Percentiles rank a stretch among this genome's conserved stretches.
These are phyloP conservation scores for Cyberlindnera bimundalis DNA, from an alignment of 805 yeast species.

Conservation along the genomic window DNA sequence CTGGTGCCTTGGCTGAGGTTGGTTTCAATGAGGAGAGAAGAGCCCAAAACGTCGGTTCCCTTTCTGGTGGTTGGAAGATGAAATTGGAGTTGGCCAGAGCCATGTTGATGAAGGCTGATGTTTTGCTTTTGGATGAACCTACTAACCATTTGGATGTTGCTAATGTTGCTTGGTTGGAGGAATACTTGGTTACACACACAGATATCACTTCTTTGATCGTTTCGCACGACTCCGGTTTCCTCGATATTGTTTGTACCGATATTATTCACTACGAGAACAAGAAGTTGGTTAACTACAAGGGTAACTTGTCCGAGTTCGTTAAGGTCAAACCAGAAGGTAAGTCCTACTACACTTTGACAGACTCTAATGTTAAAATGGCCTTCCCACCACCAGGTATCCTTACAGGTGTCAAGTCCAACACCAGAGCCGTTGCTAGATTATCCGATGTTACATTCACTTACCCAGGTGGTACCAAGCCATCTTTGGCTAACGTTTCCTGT, in stretches of 20 bases:
- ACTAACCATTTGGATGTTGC: conserved; percentile 95
- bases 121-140: conserved; percentile 92
- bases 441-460: conserved; percentile 80
- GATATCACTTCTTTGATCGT: conserved; percentile 93
- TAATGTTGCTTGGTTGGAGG: conserved; percentile 91
- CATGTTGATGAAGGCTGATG: conserved; percentile 96
- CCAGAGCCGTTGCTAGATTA: conserved; percentile 91
- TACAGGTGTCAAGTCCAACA: conserved; percentile 94
- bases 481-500: conserved; percentile 74
- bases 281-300: conserved; percentile 92
- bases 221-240: conserved; percentile 96
- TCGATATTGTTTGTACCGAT: conserved; percentile 94
- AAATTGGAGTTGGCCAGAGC: conserved; percentile 98
- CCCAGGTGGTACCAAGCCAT: conserved; percentile 87
- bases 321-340: conserved; percentile 93
- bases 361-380: conserved; percentile 90
- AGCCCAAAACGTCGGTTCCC: conserved; percentile 85
- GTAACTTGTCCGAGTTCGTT: conserved; percentile 91
- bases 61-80: conserved; percentile 99
- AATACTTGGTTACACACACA: conserved; percentile 75
- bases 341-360: conserved; percentile 90
- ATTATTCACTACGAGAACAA: conserved; percentile 95
- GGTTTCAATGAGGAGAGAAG: conserved; percentile 92
- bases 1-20: conserved; percentile 73
- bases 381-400: conserved; percentile 98